Evolutionary conservation across 2,329 filamentous ascomycete genomes (phyloP).

Genomic region (Alternaria triticina): DNA sequence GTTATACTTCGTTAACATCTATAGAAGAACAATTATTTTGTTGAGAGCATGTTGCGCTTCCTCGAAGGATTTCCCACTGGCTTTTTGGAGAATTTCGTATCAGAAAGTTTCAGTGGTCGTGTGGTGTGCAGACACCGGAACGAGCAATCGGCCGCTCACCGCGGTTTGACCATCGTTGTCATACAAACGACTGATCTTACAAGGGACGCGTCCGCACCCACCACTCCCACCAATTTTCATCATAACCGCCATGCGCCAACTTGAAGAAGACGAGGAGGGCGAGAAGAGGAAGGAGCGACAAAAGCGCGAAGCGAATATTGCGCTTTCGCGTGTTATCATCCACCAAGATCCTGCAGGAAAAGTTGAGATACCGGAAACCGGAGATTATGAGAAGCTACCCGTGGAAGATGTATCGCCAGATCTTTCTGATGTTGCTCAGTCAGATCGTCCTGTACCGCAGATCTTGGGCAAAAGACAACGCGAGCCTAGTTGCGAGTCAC

Average conservation of each 20-base stretch:
- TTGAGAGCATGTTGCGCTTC: background rate
- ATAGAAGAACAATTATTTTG: background rate
- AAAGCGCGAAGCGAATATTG: background rate
- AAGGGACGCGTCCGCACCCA: background rate
- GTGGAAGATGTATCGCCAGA: background rate
- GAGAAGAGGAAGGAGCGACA: background rate
- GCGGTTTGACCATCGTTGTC: background rate
- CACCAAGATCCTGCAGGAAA: background rate
- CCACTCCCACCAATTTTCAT: background rate
- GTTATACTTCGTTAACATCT: background rate
- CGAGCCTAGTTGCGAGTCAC: background rate
- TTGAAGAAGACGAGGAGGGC: background rate
- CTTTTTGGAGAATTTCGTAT: background rate
- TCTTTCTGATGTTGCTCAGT: background rate
- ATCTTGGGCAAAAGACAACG: background rate
- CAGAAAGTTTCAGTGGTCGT: background rate
- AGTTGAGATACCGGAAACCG: background rate
- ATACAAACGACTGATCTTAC: background rate
- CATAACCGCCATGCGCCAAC: background rate
- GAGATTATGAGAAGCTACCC: background rate
- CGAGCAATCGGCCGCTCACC: background rate
- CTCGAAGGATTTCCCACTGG: background rate
- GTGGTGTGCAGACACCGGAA: background rate
- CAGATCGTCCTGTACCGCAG: background rate
- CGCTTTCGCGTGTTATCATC: background rate